phyloP scores from a whole-genome alignment of 257 asterid genomes.

The Solanum chiquidenum region DNA sequence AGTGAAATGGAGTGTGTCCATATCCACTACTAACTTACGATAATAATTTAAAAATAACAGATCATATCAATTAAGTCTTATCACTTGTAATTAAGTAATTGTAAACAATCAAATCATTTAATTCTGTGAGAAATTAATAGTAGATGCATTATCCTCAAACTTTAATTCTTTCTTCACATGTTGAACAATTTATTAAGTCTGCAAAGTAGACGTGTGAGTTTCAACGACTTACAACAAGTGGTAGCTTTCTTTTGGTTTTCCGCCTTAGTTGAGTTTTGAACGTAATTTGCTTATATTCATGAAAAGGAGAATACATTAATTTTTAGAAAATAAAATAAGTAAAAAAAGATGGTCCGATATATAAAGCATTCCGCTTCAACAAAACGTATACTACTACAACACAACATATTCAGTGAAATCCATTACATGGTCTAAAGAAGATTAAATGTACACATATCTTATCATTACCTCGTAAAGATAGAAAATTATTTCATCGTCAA shows the following conservation, averaged over 20 bases:
- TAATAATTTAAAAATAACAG: neutral
- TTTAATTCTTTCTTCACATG: neutral
- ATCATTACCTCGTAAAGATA: neutral
- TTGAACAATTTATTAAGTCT: neutral
- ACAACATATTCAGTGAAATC: too few species aligned
- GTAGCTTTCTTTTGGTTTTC: neutral
- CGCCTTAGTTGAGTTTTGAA: neutral
- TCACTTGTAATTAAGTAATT: neutral
- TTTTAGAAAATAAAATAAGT: too few species aligned
- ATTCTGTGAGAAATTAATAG: neutral
- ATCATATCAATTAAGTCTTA: neutral
- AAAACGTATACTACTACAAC: too few species aligned
- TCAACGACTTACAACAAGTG: neutral
- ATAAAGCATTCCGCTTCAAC: too few species aligned
- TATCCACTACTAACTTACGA: neutral
- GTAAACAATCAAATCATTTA: neutral
- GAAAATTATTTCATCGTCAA: too few species aligned
- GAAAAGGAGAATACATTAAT: too few species aligned
- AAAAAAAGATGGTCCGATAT: too few species aligned
- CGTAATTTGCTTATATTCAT: neutral
- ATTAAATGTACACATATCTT: too few species aligned
- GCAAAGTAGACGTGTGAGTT: neutral
- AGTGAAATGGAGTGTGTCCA: neutral
- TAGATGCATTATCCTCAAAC: neutral
- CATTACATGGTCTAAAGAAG: fast-evolving